Base-by-base conservation (phyloP, 306 rosid species). In the Lupinus albus region DNA sequence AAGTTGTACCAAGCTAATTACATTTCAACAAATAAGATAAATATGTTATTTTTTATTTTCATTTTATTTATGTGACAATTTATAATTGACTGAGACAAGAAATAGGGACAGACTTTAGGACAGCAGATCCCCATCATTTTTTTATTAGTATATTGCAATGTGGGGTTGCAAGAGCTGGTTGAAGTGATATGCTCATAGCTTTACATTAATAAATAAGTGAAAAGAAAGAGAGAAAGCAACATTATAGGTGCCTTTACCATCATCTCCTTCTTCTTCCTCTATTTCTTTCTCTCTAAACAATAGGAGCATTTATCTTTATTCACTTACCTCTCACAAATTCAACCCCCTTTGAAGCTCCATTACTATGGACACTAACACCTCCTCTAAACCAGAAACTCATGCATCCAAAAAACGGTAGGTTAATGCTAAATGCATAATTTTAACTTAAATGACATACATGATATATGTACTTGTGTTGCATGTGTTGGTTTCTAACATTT, bases 131-230 rank as follows among this genome's bases (percentile, higher is more conserved):
- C n/a, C n/a, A n/a, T n/a, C n/a, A n/a, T n/a, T n/a, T n/a, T 25
- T 2, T 25, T 41, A 61, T 39, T 63, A 66, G 8, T 15, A 33
- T 68, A 64, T 60, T 65, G 73, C 58, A 15, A 41, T 62, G 76
- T 73, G 83, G 79, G 75, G 60, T 68, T 70, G 75, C 66, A 64
- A 66, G 35, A 61, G 79, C 25, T 28, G 64, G 61, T 9, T 63
- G 36, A 50, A 64, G 46, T 44, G 72, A 71, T 52, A 55, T 52
- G 61, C 20, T 45, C 76, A 10, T 33, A 66, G 21, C 67, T 66
- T 71, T 67, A 57, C 66, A 84, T 71, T 84, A 62, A 78, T 84
- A 62, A 78, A 68, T 84, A 78, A 54, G 64, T 69, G 80, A 81
- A 76, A 72, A 76, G 76, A 62, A 53, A 64, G 17, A 62, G 39